Conservation (phyloP, 116 monocot species). For the Zostera marina region DNA sequence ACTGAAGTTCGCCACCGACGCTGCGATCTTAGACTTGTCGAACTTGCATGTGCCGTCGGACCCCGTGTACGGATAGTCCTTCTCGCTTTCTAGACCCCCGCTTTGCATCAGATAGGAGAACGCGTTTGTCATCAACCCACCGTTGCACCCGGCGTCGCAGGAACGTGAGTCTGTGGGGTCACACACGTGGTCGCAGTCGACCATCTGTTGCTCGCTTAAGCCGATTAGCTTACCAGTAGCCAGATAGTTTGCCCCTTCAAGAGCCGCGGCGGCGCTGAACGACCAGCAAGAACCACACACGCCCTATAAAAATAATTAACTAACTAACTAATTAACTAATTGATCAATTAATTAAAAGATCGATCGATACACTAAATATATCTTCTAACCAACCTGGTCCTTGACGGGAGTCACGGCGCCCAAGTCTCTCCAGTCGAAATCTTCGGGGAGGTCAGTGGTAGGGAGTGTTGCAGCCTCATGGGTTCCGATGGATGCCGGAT, state of each 20-base stretch:
- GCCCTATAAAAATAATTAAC: slow-evolving; percentile 34
- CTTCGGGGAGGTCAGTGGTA: slow-evolving; percentile 51
- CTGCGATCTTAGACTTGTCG: slow-evolving; percentile 57
- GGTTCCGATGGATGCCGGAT: not conserved
- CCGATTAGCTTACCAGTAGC: slow-evolving; percentile 56
- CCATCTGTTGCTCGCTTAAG: slow-evolving; percentile 85
- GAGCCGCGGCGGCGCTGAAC: slow-evolving; percentile 72
- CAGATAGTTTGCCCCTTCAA: slow-evolving; percentile 80
- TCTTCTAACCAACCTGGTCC: slow-evolving; percentile 62
- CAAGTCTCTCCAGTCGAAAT: slow-evolving; percentile 85
- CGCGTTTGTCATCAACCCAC: slow-evolving; percentile 80
- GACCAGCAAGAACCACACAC: slow-evolving; percentile 95
- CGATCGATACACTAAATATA: no score
- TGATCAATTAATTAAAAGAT: no score
- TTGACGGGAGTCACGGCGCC: slow-evolving; percentile 75
- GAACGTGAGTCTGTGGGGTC: slow-evolving; percentile 49
- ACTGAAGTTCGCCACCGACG: slow-evolving; percentile 60
- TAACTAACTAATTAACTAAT: no score
- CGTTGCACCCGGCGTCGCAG: slow-evolving; percentile 69
- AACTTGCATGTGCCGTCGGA: slow-evolving; percentile 53
- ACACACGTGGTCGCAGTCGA: slow-evolving; percentile 90
- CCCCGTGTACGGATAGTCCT: slow-evolving; percentile 66
- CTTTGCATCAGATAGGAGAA: slow-evolving; percentile 49
- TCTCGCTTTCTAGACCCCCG: slow-evolving; percentile 69
- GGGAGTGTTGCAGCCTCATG: slow-evolving; percentile 43